These are phyloP conservation scores for Kandelia obovata DNA, from an alignment of 345 rosid species.

Conservation along the genomic window DNA sequence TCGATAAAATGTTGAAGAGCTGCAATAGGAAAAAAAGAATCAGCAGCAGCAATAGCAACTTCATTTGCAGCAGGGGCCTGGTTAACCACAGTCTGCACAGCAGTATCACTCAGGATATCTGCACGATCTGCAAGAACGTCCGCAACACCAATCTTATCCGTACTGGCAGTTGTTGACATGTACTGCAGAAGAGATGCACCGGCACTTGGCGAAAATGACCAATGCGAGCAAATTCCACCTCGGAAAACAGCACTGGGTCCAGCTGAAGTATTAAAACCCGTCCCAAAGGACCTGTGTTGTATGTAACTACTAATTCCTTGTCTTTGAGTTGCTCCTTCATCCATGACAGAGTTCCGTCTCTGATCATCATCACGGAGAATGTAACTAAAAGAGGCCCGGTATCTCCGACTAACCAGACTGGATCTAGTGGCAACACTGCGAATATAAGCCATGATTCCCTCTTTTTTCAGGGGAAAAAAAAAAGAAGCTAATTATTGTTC, in stretches of 20 bases:
- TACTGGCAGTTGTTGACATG: constrained; percentile 49
- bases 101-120: constrained; percentile 44
- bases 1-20: constrained; percentile 67
- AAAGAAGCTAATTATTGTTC: no score
- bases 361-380: constrained; percentile 39
- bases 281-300: constrained; percentile 37
- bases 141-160: constrained; percentile 30
- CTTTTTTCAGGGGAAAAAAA: no score
- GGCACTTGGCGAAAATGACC: constrained; percentile 28
- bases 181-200: constrained; percentile 43
- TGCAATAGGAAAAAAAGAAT: constrained; percentile 57
- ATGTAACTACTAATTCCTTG: constrained; percentile 29
- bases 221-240: constrained; percentile 26
- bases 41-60: constrained; percentile 74
- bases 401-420: constrained; percentile 32
- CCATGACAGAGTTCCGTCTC: constrained; percentile 11
- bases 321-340: constrained; percentile 22
- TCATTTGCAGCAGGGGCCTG: constrained; percentile 60
- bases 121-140: constrained; percentile 46
- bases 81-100: constrained; percentile 45
- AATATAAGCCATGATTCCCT: constrained; percentile 44
- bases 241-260: constrained; percentile 19
- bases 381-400: constrained; percentile 37
- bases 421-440: constrained; percentile 53
- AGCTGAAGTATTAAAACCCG: constrained; percentile 22